Evolutionary conservation across 768 basidiomycete species (phyloP), one percentile per base, ranked within the genome.

Genomic region (Macrolepiota dolichaula): DNA sequence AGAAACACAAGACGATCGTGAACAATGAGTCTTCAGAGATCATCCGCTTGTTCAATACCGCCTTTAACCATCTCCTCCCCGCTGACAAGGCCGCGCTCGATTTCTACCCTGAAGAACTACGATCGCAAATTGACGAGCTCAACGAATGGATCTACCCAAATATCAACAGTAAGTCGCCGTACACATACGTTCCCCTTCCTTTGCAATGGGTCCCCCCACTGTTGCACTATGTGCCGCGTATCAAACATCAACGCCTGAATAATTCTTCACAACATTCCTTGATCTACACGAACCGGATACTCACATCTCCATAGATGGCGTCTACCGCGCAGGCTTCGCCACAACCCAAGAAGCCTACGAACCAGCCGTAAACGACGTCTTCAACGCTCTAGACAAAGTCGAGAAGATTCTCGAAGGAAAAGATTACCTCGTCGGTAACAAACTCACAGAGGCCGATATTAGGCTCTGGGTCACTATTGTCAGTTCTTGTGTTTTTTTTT

Each of bases 1-100:
- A 87, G 78, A 92, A 96, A 72, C 76, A 71, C 46, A 76, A 88
- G 49, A 90, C 89, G 42, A 90, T 98, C 65, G 97, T 99, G 61
- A 98, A 94, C 78, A 98, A 98, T 71, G 96, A 99, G 71, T 89
- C 87, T 65, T 87, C 91, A 2, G 96, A 98, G 75, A 95, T 98
- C 70, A 94, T 98, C 69, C 88, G 96, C 59, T 91, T 96, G 7
- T 84, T 98, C 76, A 98, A 99, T 74, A 80, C 81, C 6, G 88
- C 83, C 1, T 96, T 96, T 77, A 87, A 97, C 71, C 77, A 87
- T 22, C 66, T 89, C 19, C 61, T 97, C 6, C 81, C 91, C 3
- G 71, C 78, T 1, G 88, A 90, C 4, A 84, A 86, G 63, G 86
- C 85, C 2, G 72, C 76, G 19, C 66, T 90, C 51, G 87, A 96